Conservation (phyloP, 306 rosid genomes). For the Cicer pinnatifidum region DNA sequence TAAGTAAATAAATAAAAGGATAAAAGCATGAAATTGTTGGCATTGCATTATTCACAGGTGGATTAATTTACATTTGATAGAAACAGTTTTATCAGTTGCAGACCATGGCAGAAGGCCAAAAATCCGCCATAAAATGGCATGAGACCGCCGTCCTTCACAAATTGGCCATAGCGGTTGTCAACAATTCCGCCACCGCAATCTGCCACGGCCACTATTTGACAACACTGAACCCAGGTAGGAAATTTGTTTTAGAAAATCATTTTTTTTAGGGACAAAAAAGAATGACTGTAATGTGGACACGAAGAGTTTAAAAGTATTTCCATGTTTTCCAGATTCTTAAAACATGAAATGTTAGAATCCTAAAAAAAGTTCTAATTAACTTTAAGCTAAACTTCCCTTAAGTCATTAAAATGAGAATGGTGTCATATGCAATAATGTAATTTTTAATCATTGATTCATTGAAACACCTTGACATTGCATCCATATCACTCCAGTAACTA, state of each 20-base stretch:
- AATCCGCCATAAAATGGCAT: background rate
- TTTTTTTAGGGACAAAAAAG: background rate
- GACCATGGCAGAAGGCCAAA: background rate
- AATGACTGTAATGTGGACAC: background rate
- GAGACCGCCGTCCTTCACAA: background rate
- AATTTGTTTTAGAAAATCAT: background rate
- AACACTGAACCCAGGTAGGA: background rate
- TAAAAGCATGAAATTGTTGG: background rate
- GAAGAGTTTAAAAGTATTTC: slow-evolving; percentile 20
- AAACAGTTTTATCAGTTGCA: background rate
- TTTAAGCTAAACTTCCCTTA: background rate
- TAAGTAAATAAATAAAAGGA: background rate
- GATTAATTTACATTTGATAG: background rate
- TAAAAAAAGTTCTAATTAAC: background rate
- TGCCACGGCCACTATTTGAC: background rate
- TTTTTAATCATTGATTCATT: background rate
- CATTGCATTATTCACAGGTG: background rate
- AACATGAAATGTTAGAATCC: slow-evolving; percentile 22
- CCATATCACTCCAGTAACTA: slow-evolving; percentile 9
- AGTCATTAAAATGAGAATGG: slow-evolving; percentile 9
- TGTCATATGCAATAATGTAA: background rate
- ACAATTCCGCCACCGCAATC: background rate
- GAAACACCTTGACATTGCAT: slow-evolving; percentile 20
- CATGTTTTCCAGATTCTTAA: slow-evolving; percentile 13
- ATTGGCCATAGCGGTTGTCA: background rate